phyloP scores from a whole-genome alignment of 768 basidiomycete genomes.

The Mycena albidolilacea region DNA sequence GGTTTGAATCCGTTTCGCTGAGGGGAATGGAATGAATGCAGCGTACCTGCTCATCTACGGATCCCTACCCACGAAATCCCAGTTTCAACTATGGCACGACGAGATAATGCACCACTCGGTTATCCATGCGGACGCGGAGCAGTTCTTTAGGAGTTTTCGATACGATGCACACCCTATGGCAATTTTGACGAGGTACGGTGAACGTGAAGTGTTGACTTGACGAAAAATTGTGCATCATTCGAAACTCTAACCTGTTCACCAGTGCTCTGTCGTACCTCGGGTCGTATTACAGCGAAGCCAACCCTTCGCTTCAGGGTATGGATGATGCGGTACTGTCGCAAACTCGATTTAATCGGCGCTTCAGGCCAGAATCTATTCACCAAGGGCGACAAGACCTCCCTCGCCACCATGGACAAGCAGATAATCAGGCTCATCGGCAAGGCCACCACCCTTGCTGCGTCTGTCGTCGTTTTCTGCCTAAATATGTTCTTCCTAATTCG shows the following conservation, averaged over 20 bases:
- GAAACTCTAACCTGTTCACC: slow-evolving; percentile 56
- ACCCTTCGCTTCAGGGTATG: slow-evolving; percentile 87
- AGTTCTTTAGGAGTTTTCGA: slow-evolving; percentile 80
- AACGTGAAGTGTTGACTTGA: no score
- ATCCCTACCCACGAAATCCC: slow-evolving; percentile 73
- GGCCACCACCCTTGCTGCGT: slow-evolving; percentile 91
- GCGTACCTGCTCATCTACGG: slow-evolving; percentile 94
- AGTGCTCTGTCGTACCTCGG: slow-evolving; percentile 92
- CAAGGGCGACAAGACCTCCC: slow-evolving; percentile 72
- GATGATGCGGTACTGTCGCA: neutral
- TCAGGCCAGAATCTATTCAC: slow-evolving; percentile 86
- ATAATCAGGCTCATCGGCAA: slow-evolving; percentile 92
- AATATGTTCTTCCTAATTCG: neutral
- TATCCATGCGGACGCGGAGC: slow-evolving; percentile 77
- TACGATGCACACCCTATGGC: slow-evolving; percentile 96
- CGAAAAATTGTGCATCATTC: no score
- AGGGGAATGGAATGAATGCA: slow-evolving; percentile 29
- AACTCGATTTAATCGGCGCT: neutral
- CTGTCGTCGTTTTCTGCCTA: slow-evolving; percentile 44
- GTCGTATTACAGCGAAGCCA: slow-evolving; percentile 90
- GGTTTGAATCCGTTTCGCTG: neutral
- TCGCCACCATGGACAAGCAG: slow-evolving; percentile 92
- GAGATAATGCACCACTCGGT: slow-evolving; percentile 87
- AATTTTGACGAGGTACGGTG: slow-evolving; percentile 55
- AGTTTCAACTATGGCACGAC: slow-evolving; percentile 74